Base-by-base conservation (phyloP, 2,329 filamentous ascomycete genomes). In the Ambrosiella cleistominuta region DNA sequence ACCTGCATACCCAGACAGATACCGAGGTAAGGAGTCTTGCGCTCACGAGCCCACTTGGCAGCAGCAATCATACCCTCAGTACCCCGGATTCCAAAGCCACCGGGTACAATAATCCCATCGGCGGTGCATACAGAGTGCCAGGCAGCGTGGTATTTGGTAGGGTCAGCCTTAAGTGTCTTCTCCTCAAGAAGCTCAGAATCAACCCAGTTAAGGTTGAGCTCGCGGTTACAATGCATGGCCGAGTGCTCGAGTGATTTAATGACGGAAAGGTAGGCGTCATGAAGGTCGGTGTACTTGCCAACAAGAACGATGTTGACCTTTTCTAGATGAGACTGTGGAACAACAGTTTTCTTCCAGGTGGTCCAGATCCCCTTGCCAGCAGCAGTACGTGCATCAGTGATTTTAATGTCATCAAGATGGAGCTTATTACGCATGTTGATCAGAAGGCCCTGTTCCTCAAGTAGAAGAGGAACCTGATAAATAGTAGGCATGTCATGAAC, bases 1-100 rank as follows among this genome's bases (percentile, higher is more conserved):
- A 95, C 79, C 69, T 97, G 93, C 83, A 95, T 88, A 59, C 89
- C 89, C 19, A 96, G 75, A 68, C 91, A 96, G 62, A 97, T 85
- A 60, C 93, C 93, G 0, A 97, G 77, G 71, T 85, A 96, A 1
- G 89, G 89, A 2, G 80, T 80, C 62, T 85, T 83, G 65, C 88
- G 83, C 63, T 85, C 84, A 58, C 93, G 83, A 1, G 91, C 90
- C 83, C 86, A 96, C 63, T 83, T 84, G n/a, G 86, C 85, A 2
- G 85, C 86, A 58, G 81, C 75, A 65, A 97, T 84, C 89, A 97
- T 97, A 62, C 93, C 93, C 67, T 91, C 84, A 0, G 82, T 88
- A 60, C 88, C 91, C 64, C 93, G 78, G 42, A 75, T 72, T 53
- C 91, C 91, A 64, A 95, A 95, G 0, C 88, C 89, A 35, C 76